Conservation (phyloP, 495 filamentous ascomycete species). For the Podospora fimiseda region DNA sequence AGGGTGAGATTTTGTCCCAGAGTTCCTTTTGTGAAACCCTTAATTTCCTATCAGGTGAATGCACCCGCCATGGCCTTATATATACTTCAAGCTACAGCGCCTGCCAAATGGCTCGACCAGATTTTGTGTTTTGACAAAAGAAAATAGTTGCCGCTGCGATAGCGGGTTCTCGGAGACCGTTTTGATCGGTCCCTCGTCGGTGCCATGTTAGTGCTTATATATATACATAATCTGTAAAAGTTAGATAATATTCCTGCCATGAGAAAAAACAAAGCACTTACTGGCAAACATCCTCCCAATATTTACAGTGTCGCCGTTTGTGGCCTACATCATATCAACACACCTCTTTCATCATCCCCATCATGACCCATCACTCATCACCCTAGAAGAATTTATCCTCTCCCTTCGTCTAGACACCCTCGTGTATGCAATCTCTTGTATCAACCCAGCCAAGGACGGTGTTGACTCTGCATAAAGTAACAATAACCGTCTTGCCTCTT, state of each 20-base stretch:
- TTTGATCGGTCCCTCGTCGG: too few species aligned
- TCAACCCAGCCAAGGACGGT: slow-evolving; percentile 2
- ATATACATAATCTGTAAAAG: too few species aligned
- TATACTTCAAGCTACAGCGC: not conserved
- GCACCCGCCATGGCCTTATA: not conserved
- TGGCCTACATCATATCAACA: too few species aligned
- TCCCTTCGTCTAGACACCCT: too few species aligned
- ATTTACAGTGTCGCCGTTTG: too few species aligned
- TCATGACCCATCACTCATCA: not conserved
- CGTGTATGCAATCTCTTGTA: not conserved
- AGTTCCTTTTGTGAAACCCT: too few species aligned
- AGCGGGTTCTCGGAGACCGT: not conserved
- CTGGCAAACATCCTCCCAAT: too few species aligned
- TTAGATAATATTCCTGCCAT: too few species aligned
- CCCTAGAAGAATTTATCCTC: not conserved
- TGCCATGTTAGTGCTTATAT: too few species aligned
- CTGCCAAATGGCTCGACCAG: not conserved
- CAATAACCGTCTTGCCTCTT: slow-evolving; percentile 6
- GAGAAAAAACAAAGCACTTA: too few species aligned
- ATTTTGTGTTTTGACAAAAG: not conserved
- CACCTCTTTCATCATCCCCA: not conserved
- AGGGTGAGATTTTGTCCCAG: too few species aligned
- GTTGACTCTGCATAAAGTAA: slow-evolving; percentile 11
- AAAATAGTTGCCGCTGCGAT: not conserved
- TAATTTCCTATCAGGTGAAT: not conserved